These are phyloP conservation scores for Cryphonectria parasitica DNA, from an alignment of 2,329 filamentous ascomycete genomes.

Conservation along the genomic window DNA sequence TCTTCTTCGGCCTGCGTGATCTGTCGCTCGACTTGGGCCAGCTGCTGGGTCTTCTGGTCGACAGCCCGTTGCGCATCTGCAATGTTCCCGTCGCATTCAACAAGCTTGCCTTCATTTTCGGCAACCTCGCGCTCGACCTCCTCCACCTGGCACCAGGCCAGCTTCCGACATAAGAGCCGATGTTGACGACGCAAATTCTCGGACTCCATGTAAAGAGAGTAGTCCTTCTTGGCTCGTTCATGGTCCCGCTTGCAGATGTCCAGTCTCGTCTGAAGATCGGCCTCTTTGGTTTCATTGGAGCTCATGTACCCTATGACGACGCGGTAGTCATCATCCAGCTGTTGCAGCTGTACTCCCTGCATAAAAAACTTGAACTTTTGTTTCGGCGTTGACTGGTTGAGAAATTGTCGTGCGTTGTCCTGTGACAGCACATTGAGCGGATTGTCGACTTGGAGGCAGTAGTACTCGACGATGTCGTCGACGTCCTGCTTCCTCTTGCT, in stretches of 20 bases:
- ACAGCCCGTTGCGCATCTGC: conserved; percentile 41
- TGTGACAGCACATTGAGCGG: conserved; percentile 95
- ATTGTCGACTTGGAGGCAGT: conserved; percentile 92
- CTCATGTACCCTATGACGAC: conserved; percentile 81
- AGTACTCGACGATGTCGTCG: conserved; percentile 92
- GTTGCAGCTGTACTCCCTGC: conserved; percentile 90
- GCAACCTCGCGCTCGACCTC: conserved; percentile 67
- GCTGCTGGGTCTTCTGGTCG: conserved; percentile 50
- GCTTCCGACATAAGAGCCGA: conserved; percentile 63
- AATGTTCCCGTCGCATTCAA: conserved; percentile 48
- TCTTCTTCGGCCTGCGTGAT: conserved; percentile 51
- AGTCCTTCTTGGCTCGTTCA: conserved; percentile 66
- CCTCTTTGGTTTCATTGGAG: conserved; percentile 67
- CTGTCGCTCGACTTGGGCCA: conserved; percentile 46
- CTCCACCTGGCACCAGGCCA: conserved; percentile 87
- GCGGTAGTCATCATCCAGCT: conserved; percentile 88
- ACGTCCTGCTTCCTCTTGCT: conserved; percentile 86
- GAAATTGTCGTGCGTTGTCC: conserved; percentile 90
- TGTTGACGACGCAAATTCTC: conserved; percentile 65
- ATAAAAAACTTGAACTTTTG: conserved; percentile 98
- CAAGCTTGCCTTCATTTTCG: conserved; percentile 42
- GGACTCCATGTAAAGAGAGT: conserved; percentile 68
- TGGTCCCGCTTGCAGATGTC: conserved; percentile 58
- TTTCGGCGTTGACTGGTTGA: conserved; percentile 78
- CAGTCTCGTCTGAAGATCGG: conserved; percentile 66